These are phyloP conservation scores for Hysterium pulicare DNA, from an alignment of 2,329 filamentous ascomycete species.

Conservation along the genomic window DNA sequence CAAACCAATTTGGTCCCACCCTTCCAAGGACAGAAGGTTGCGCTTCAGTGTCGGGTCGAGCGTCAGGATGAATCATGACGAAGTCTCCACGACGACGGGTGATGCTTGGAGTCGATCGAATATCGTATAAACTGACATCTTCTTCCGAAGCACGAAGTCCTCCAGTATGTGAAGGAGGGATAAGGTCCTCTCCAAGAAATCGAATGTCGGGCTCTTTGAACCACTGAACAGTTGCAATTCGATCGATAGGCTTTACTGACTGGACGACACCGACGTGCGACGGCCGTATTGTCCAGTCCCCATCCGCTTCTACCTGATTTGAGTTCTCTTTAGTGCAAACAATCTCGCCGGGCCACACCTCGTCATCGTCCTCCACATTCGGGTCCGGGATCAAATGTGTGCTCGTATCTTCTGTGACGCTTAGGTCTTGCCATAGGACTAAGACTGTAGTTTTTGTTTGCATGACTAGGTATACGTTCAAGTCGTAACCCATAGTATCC, in stretches of 20 bases:
- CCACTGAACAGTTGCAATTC: conserved; percentile 57
- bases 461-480: conserved; percentile 56
- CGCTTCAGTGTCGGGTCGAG: no score
- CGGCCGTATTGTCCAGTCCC: conserved; percentile 38
- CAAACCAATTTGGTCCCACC: conserved; percentile 48
- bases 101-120: conserved; percentile 49
- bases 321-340: conserved; percentile 46
- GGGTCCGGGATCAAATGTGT: conserved; percentile 48
- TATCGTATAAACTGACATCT: conserved; percentile 58
- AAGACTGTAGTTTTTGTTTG: conserved; percentile 48
- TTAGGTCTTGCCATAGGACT: conserved; percentile 59
- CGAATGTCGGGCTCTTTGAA: conserved; percentile 37
- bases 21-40: neutral
- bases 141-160: conserved; percentile 41
- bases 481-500: conserved; percentile 53
- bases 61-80: conserved; percentile 46
- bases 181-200: conserved; percentile 34
- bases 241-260: conserved; percentile 52
- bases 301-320: conserved; percentile 10
- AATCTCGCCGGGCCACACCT: conserved; percentile 57
- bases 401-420: conserved; percentile 46
- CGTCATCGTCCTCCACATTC: conserved; percentile 54
- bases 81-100: conserved; percentile 51
- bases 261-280: conserved; percentile 56
- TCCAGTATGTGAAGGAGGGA: conserved; percentile 44